phyloP scores from a whole-genome alignment of 106 monocot genomes.

The Agapanthus africanus region DNA sequence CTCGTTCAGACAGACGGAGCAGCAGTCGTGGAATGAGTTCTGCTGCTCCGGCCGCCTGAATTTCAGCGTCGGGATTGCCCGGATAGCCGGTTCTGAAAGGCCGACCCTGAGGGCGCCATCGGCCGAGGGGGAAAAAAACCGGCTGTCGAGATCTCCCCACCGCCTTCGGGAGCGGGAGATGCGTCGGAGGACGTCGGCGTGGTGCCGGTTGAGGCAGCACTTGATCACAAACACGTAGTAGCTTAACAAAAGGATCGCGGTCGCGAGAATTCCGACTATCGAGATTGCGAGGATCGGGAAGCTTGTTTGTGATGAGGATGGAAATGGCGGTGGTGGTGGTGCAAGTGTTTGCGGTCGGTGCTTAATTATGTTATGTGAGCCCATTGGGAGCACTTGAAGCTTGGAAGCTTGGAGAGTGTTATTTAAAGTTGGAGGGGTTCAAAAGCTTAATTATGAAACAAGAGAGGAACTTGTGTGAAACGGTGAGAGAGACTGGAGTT shows the following conservation, averaged over 20 bases:
- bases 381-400: neutral
- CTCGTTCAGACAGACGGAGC: conserved; percentile 63
- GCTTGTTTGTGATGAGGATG: conserved; percentile 3
- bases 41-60: neutral
- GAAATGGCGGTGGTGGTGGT: conserved; percentile 2
- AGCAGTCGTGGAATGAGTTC: conserved; percentile 15
- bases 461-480: neutral
- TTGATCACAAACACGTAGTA: conserved; percentile 46
- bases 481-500: neutral
- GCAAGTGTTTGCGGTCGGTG: neutral
- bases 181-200: conserved; percentile 2
- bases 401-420: neutral
- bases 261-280: conserved; percentile 30
- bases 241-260: conserved; percentile 29
- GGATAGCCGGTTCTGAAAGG: conserved; percentile 18
- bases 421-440: neutral
- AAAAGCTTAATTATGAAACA: neutral
- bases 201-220: conserved; percentile 28
- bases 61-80: conserved; percentile 27
- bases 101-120: neutral
- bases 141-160: neutral
- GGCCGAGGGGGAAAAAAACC: neutral
- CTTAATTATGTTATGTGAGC: neutral
- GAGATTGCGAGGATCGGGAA: conserved; percentile 26
- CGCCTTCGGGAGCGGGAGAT: neutral